Evolutionary conservation across 148 eudicot species (phyloP).

Genomic region (Cornus controversa): DNA sequence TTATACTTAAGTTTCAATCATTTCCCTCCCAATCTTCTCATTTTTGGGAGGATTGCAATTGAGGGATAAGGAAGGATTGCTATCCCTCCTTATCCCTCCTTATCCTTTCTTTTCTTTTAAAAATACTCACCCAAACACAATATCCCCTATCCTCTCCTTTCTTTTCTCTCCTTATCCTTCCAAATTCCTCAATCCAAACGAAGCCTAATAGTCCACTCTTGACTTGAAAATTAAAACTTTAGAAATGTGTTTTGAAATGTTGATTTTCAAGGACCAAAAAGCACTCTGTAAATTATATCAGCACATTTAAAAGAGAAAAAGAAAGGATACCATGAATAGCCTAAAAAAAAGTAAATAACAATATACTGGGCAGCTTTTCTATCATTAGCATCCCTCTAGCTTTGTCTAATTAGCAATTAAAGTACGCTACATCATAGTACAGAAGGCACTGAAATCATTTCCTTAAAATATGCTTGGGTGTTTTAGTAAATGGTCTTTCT

Average conservation of each 20-base stretch:
- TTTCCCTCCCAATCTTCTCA: no score
- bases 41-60: no score
- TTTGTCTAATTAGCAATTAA: not conserved
- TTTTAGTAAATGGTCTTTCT: not conserved
- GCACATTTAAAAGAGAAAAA: not conserved
- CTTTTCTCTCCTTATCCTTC: no score
- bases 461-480: not conserved
- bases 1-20: no score
- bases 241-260: conserved; percentile 32
- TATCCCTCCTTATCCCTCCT: no score
- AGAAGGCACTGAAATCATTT: not conserved
- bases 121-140: no score
- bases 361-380: not conserved
- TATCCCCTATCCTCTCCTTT: no score
- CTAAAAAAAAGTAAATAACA: not conserved
- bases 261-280: conserved; percentile 42
- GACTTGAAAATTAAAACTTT: conserved; percentile 36
- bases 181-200: no score
- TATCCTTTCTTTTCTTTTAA: no score
- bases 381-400: not conserved
- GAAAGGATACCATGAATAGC: not conserved
- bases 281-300: conserved; percentile 47
- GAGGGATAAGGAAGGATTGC: no score
- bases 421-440: not conserved
- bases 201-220: conserved; percentile 21